Evolutionary conservation across 352 stramenopile genomes (phyloP), one percentile per base, ranked within the genome.

Genomic region (Phytophthora aleatoria): DNA sequence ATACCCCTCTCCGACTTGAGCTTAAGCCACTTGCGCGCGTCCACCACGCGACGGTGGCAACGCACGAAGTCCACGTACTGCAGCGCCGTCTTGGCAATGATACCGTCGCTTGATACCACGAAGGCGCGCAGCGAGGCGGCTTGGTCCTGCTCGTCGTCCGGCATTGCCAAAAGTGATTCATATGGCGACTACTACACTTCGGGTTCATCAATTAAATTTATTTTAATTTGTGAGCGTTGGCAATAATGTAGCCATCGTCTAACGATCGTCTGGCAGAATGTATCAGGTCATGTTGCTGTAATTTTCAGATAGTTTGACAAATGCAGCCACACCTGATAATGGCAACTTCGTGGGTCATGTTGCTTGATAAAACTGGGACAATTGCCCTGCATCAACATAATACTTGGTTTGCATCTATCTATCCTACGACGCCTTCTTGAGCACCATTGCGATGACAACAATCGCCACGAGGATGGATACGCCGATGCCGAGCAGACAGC

Each of bases 381-480:
- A 43, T 3, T 31, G 28, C 26, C 24, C 44, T 52, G 42, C 42
- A 48, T 31, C 42, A 48, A 30, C 42, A 48, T 31, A 28, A 48
- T 30, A 30, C 42, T 48, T 31, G 20, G 20, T 8, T 48, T 48
- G 16, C 42, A 48, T 28, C 41, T 47, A 50, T 35, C 26, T 36
- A 31, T 3, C 3, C 15, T 33, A 61, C 30, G 59, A 64, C 27
- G 61, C 48, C 56, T 74, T 76, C 78, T 71, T 90, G 33, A 75
- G 87, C 53, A 95, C 85, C 36, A 76, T 62, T 47, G 84, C 85
- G 56, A 89, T 74, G 44, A 93, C 69, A 26, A 95, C 81, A 38
- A 94, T 89, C 66, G 91, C 75, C 41, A 94, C 71, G 56, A 96
- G 80, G 57, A 95, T 88, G 44, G 77, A 59, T 44, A 96, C 75